Base-by-base conservation (phyloP, 805 yeast species). In the Saccharomycopsis olivae region DNA sequence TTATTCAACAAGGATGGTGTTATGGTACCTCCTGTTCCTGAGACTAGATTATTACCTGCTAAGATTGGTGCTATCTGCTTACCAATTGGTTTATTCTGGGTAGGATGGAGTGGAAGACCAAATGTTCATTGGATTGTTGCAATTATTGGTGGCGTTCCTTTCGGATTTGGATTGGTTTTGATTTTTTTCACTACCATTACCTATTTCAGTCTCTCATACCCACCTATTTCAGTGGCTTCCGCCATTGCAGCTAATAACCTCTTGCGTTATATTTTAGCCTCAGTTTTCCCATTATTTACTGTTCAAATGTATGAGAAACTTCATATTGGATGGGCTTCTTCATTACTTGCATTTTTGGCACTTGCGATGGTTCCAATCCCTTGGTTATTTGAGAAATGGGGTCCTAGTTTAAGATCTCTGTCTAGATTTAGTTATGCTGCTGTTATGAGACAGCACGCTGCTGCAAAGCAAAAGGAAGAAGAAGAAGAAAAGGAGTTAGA, bases 161-260 rank as follows among this genome's bases (percentile, higher is more conserved):
- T 82, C 52, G 92, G 94, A 1, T 78, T 78, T 52, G 82, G 87
- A 5, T 62, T 83, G 44, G 69, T 83, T 40, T 61, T 81, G 51
- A 71, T 83, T 38, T 83, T 83, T 64, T 78, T 82, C 58, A 64
- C 83, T 16, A 71, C 75, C 35, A 65, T 82, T 53, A 69, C 75
- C 35, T 83, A 82, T 56, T 78, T 82, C 57, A 64, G 82, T 27
- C 66, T 75, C 67, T 57, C 81, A 3, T 83, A 75, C 57, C 89
- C 92, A 20, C 86, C 89, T 35, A 58, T 75, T 25, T 69, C 71
- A 25, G 80, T 85, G 17, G 95, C 95, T 0, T 78, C 89, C n/a
- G 89, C 94, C 3, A 58, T 85, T 46, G 95, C 95, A 27, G 95
- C 95, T 11, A 87, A 86, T 60, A 84, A 83, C 56, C 64, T 87